Evolutionary conservation across 2,329 filamentous ascomycete species (phyloP).

Genomic region (Pestalotiopsis sp.): DNA sequence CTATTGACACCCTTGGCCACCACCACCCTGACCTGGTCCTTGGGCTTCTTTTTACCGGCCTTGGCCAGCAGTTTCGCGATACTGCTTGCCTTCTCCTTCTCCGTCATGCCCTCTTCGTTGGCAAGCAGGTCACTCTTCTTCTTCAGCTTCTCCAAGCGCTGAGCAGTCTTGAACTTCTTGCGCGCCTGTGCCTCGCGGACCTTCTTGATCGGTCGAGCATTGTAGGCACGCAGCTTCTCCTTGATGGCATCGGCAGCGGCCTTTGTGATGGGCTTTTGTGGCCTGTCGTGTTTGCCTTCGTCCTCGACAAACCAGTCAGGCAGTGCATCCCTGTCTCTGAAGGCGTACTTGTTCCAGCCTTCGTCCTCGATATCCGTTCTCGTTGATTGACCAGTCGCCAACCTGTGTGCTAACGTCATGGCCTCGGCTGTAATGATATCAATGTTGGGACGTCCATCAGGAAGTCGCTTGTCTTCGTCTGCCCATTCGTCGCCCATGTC

Average conservation of each 20-base stretch:
- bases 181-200: slow-evolving; percentile 93
- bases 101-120: slow-evolving; percentile 88
- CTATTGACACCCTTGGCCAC: slow-evolving; percentile 84
- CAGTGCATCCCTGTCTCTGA: slow-evolving; percentile 87
- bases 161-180: slow-evolving; percentile 95
- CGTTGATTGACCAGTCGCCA: slow-evolving; percentile 83
- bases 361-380: slow-evolving; percentile 83
- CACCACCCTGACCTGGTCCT: slow-evolving; percentile 80
- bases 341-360: slow-evolving; percentile 87
- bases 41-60: slow-evolving; percentile 77
- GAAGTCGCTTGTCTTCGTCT: slow-evolving; percentile 59
- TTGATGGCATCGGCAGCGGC: slow-evolving; percentile 89
- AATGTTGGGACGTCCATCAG: slow-evolving; percentile 74
- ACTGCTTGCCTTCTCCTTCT: slow-evolving; percentile 89
- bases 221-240: slow-evolving; percentile 88
- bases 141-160: slow-evolving; percentile 88
- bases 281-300: slow-evolving; percentile 79
- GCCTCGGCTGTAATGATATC: slow-evolving; percentile 99
- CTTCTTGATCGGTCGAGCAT: slow-evolving; percentile 98
- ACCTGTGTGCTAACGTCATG: slow-evolving; percentile 92
- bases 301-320: slow-evolving; percentile 99
- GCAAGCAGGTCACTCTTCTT: slow-evolving; percentile 93
- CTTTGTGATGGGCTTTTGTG: slow-evolving; percentile 86
- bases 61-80: slow-evolving; percentile 81
- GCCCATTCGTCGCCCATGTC: slow-evolving; percentile 62